Evolutionary conservation across 192 early-diverging fungal genomes (phyloP), one percentile per base, ranked within the genome.

Genomic region (Diversispora eburnea): DNA sequence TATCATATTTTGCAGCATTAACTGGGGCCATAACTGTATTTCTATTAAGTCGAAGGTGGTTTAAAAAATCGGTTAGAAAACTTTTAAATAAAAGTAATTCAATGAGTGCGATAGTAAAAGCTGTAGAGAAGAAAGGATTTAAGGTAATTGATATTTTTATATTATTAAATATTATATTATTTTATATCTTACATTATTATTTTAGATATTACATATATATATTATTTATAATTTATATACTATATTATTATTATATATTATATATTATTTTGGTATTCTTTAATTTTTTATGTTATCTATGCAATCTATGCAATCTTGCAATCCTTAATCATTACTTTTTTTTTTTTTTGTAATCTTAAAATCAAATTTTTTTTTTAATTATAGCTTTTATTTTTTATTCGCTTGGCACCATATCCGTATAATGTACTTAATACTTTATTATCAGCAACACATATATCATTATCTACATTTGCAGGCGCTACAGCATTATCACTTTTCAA

Each of bases 371-470:
- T n/a, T 33, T 33, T 33, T 33, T 2, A 33, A 33, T 33, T 33
- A 47, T 60, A 91, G 89, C 76, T 92, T 7, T 76, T 89, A 51
- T 77, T 88, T 0, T 65, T 92, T 42, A 90, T 92, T 72, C 81
- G 91, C 0, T 58, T 92, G 42, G 89, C 89, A 8, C 91, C 91
- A 8, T 92, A 92, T 76, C 91, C 91, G 15, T 91, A 83, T 77
- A 87, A 84, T 59, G 73, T 92, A 8, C 77, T 90, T 69, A 89
- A 89, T 60, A 82, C 83, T 0, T 59, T 88, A 19, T 81, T 89
- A 58, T 81, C 86, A 3, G 81, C 85, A 0, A 88, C 86, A 10
- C 72, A 84, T 56, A 84, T 89, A 46, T 76, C 88, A 10, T 60
- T 87, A 15, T 17, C 52, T 12, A 74, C 78, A 0, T 89, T 78